Evolutionary conservation across 768 basidiomycete genomes (phyloP), one percentile per base, ranked within the genome.

Genomic region (Tephrocybe sp.): DNA sequence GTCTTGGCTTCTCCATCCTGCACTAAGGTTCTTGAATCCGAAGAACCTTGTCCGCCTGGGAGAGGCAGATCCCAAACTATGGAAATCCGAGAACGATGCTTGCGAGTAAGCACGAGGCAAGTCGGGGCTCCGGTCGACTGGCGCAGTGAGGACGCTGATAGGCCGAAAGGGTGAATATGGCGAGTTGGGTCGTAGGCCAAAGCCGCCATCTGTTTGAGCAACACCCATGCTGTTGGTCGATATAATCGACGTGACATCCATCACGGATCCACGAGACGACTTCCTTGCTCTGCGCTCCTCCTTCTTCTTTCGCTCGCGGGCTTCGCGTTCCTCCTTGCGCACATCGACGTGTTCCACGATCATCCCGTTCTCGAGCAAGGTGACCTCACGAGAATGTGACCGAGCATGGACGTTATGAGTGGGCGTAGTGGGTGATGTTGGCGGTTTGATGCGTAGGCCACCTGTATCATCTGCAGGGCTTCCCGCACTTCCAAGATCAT

Each of bases 281-380:
- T 92, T 92, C 58, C 90, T 78, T 0, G 83, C 84, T 38, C 85
- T 81, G 61, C 73, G 81, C 58, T 87, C 90, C 55, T 90, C 86
- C 59, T 76, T 84, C 53, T 80, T 81, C 51, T 77, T 75, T 23
- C 88, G 83, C 38, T 89, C 86, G 38, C 80, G 79, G 32, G 84
- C 87, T 57, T 90, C 89, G 51, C 73, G 80, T 65, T 90, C 90
- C 66, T 91, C 90, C 56, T 76, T 85, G 26, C 85, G 81, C 17
- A 94, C 81, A 65, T 94, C 82, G 32, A 94, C 87, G 54, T 90
- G 88, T 60, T 95, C 93, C 7, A 93, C 86, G 46, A 93, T 89
- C 78, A 94, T 84, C 3, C 91, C 91, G 57, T 90, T 93, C 67
- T 93, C 88, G 18, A 95, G 79, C 9, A 94, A 72, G 0, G 90